phyloP scores from a whole-genome alignment of 768 basidiomycete species.

The Psilocybe cyanescens region DNA sequence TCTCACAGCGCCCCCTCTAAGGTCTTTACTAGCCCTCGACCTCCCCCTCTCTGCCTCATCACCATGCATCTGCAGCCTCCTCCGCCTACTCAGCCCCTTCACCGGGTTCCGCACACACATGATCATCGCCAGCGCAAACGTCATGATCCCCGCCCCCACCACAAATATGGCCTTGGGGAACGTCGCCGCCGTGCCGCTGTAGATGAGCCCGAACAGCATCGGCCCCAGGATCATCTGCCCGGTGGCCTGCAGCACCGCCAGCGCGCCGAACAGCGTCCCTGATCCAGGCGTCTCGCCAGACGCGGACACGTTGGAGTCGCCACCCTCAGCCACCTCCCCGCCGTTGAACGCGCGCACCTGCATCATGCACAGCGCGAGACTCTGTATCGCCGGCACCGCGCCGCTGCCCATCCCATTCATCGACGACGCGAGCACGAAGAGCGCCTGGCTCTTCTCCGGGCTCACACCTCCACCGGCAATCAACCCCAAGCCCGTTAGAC shows the following conservation, averaged over 20 bases:
- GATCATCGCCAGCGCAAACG: slow-evolving; percentile 38
- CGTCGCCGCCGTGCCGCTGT: slow-evolving; percentile 66
- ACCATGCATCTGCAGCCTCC: slow-evolving; percentile 22
- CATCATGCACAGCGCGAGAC: slow-evolving; percentile 68
- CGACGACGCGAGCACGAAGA: slow-evolving; percentile 66
- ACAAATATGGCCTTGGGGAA: slow-evolving; percentile 76
- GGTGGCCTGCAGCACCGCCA: slow-evolving; percentile 71
- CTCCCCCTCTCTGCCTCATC: slow-evolving; percentile 45
- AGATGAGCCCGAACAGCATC: slow-evolving; percentile 72
- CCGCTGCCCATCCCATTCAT: slow-evolving; percentile 70
- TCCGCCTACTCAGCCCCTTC: slow-evolving; percentile 14
- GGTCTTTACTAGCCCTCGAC: slow-evolving; percentile 52
- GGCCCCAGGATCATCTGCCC: slow-evolving; percentile 77
- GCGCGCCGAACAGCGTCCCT: slow-evolving; percentile 72
- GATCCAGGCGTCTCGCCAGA: slow-evolving; percentile 25
- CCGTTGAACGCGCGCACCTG: slow-evolving; percentile 45
- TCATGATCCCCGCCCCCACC: slow-evolving; percentile 54
- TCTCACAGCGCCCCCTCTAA: slow-evolving; percentile 39
- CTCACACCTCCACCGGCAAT: slow-evolving; percentile 13
- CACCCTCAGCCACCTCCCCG: slow-evolving; percentile 14
- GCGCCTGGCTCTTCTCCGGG: slow-evolving; percentile 37
- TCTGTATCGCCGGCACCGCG: slow-evolving; percentile 68
- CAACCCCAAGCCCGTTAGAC: slow-evolving; percentile 23
- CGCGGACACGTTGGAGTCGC: neutral
- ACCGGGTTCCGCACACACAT: slow-evolving; percentile 46